Percentiles rank a stretch among this genome's conserved stretches.
These are phyloP conservation scores for Echites panduratus DNA, from an alignment of 257 asterid genomes.

Conservation along the genomic window DNA sequence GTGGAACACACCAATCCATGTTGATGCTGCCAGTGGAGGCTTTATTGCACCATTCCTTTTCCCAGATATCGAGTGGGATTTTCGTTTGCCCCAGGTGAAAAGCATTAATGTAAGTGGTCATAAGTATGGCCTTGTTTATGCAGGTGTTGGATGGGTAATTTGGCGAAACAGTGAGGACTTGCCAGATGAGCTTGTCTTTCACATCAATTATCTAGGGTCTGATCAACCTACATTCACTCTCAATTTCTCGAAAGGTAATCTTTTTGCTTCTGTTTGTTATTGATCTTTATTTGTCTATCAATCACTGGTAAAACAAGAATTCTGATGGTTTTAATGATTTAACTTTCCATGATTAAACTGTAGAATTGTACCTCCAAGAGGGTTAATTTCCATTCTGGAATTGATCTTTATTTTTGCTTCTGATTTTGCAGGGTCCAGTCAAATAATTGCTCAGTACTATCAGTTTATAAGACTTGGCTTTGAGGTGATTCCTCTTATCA, in stretches of 20 bases:
- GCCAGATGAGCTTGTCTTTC: conserved; percentile 68
- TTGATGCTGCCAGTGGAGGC: conserved; percentile 90
- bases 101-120: conserved; percentile 83
- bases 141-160: conserved; percentile 75
- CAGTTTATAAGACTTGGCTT: conserved; percentile 84
- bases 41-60: conserved; percentile 66
- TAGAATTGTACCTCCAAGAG: neutral
- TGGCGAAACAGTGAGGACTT: conserved; percentile 67
- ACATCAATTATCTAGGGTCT: conserved; percentile 70
- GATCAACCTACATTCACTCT: conserved; percentile 85
- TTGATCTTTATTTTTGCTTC: neutral
- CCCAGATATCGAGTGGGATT: conserved; percentile 81
- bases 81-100: conserved; percentile 66
- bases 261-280: neutral
- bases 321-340: neutral
- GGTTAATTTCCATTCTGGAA: neutral
- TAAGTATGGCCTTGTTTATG: conserved; percentile 73
- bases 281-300: neutral
- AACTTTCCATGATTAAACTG: neutral
- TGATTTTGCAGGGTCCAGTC: conserved; percentile 49
- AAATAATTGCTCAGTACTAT: conserved; percentile 70
- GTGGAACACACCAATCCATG: conserved; percentile 74
- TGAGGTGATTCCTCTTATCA: conserved; percentile 40
- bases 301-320: neutral
- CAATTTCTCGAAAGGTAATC: conserved; percentile 66